Conservation (phyloP, 495 filamentous ascomycete species). For the Umbilicaria muhlenbergii region DNA sequence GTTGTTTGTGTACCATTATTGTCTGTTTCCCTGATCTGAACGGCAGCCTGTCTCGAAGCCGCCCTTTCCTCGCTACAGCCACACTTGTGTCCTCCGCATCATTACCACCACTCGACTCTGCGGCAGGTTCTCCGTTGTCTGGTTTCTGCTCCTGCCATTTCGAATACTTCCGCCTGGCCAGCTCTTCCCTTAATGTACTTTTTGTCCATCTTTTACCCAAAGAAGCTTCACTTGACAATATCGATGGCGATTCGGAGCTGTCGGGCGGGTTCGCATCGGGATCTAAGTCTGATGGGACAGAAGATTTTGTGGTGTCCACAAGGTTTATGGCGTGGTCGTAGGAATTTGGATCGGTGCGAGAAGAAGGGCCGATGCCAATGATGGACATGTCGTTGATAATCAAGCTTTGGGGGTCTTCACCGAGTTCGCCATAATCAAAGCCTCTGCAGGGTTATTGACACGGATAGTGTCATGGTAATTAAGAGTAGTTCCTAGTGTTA, state of each 20-base stretch:
- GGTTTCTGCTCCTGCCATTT: constrained; percentile 43
- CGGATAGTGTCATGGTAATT: too few relatives aligned
- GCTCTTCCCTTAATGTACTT: constrained; percentile 28
- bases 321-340: constrained; percentile 16
- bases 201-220: constrained; percentile 17
- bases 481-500: too few relatives aligned
- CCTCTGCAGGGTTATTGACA: too few relatives aligned
- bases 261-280: not conserved
- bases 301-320: constrained; percentile 13
- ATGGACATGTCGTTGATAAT: constrained; percentile 7
- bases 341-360: constrained; percentile 4
- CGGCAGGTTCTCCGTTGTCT: constrained; percentile 16
- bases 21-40: constrained; percentile 14
- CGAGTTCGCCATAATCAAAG: too few relatives aligned
- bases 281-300: not conserved
- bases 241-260: not conserved
- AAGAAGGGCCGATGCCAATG: constrained; percentile 10
- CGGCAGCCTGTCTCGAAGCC: constrained; percentile 9
- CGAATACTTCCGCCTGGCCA: constrained; percentile 41
- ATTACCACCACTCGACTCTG: constrained; percentile 12
- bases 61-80: constrained; percentile 4
- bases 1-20: constrained; percentile 1
- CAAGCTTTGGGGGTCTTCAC: too few relatives aligned
- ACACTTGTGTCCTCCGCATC: constrained; percentile 8
- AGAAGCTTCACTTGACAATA: constrained; percentile 5